Base-by-base conservation (phyloP, 441 rosid species). In the Lepidium campestre region DNA sequence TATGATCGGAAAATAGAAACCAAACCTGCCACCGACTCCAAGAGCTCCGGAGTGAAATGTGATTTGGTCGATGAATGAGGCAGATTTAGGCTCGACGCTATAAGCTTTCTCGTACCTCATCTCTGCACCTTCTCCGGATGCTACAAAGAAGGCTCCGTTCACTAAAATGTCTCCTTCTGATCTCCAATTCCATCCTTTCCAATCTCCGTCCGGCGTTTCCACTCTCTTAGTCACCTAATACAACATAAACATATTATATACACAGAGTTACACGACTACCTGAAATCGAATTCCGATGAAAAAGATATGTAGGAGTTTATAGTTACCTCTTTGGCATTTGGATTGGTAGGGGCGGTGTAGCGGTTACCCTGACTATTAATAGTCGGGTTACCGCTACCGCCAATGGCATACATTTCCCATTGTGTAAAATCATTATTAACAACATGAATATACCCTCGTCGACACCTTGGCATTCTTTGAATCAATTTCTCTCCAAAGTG, bases 321-420 rank as follows among this genome's bases (percentile, higher is more conserved):
- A 27, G 29, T 23, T 83, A 92, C 97, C 95, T 90, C 89, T 58
- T 93, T 93, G 17, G 98, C 98, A 37, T 86, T 73, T 4, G 40
- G 90, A 66, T 93, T 63, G 5, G 77, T 12, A 31, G 98, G 98
- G 27, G 98, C 98, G 12, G 78, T 86, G 77, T 86, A 93, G 2
- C 97, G 91, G 62, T 93, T 93, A 44, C 97, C 95, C 60, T 93
- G 97, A 69, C 98, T 90, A 47, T 88, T 93, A 18, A 93, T 93
- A 32, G 98, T 90, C 4, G 98, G 97, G 69, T 76, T 87, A 14
- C 91, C 97, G 37, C 98, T 93, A 4, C 98, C 98, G 0, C 98
- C 98, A 48, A 93, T 90, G 0, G 97, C 98, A 27, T 93, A 90
- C 98, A 93, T 93, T 68, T 90, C 96, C 98, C 98, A 93, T 35